These are phyloP conservation scores for Pleomassaria siparia DNA, from an alignment of 2,329 filamentous ascomycete genomes.

Conservation along the genomic window DNA sequence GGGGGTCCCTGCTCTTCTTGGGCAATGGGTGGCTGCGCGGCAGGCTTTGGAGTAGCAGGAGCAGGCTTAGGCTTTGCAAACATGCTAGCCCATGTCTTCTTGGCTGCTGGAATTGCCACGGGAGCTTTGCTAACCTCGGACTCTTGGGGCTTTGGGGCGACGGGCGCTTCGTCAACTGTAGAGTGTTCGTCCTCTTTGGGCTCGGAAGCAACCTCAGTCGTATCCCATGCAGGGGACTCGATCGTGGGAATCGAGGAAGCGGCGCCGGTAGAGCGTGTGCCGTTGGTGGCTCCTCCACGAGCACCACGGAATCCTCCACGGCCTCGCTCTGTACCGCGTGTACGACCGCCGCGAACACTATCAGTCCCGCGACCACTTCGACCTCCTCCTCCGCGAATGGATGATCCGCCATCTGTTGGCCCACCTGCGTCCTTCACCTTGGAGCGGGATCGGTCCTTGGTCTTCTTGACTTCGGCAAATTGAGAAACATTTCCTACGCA, in stretches of 20 bases:
- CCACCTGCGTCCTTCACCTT: constrained; percentile 67
- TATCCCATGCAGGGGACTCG: constrained; percentile 66
- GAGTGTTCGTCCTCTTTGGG: constrained; percentile 26
- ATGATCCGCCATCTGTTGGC: constrained; percentile 51
- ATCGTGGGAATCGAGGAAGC: constrained; percentile 69
- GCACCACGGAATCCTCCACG: constrained; percentile 57
- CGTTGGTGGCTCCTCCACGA: constrained; percentile 67
- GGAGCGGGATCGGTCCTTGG: constrained; percentile 71
- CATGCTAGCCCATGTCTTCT: constrained; percentile 59
- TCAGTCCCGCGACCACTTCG: constrained; percentile 31
- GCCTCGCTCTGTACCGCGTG: constrained; percentile 61
- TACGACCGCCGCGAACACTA: constrained; percentile 56
- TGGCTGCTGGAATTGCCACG: constrained; percentile 32
- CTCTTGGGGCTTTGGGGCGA: constrained; percentile 25
- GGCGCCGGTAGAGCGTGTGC: constrained; percentile 50
- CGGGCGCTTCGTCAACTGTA: constrained; percentile 22
- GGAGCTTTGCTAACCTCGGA: constrained; percentile 39
- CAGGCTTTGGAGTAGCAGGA: constrained; percentile 41
- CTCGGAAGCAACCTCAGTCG: constrained; percentile 39
- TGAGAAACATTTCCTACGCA: constrained; percentile 71
- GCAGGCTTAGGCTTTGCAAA: constrained; percentile 54
- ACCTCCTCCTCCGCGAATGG: constrained; percentile 26
- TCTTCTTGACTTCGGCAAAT: constrained; percentile 79
- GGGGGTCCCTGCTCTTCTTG: constrained; percentile 39
- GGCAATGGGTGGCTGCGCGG: constrained; percentile 36